Percentiles rank a stretch among this genome's conserved stretches.
Evolutionary conservation across 768 basidiomycete genomes (phyloP).

Genomic region (Hirschioporus abietinus): DNA sequence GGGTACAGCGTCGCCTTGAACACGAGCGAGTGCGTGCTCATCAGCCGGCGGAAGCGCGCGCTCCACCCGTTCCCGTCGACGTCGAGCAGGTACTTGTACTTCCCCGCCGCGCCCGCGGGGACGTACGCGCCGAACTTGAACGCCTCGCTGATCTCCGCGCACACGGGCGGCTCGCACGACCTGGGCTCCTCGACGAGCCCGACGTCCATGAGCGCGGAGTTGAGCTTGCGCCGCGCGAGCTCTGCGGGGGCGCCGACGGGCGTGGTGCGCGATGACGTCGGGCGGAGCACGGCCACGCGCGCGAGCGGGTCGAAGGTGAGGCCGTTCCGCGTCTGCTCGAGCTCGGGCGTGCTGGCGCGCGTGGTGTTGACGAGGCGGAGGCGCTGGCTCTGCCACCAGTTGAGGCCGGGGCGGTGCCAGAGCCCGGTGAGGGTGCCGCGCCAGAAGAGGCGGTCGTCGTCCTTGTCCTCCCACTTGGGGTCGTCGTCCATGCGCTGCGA

Average conservation of each 20-base stretch:
- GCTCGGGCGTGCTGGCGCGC: constrained; percentile 12
- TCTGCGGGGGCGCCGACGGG: constrained; percentile 30
- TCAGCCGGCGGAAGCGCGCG: constrained; percentile 59
- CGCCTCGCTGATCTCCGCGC: constrained; percentile 35
- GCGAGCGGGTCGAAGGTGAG: not conserved
- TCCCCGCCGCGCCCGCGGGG: constrained; percentile 41
- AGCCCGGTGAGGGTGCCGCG: constrained; percentile 73
- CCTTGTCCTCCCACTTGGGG: constrained; percentile 59
- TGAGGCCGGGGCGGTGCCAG: constrained; percentile 28
- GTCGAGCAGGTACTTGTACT: constrained; percentile 57
- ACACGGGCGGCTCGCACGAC: constrained; percentile 38
- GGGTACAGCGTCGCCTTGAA: constrained; percentile 72
- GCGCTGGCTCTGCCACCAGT: constrained; percentile 50
- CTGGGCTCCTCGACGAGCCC: constrained; percentile 45
- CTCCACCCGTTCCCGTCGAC: constrained; percentile 69
- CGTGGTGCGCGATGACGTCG: constrained; percentile 22
- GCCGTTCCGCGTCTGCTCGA: constrained; percentile 27
- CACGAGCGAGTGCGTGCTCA: constrained; percentile 56
- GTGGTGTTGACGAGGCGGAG: constrained; percentile 42
- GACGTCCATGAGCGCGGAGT: constrained; percentile 56
- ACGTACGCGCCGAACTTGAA: constrained; percentile 49
- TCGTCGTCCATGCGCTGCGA: constrained; percentile 38
- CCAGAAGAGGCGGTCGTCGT: constrained; percentile 61
- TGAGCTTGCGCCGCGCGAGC: constrained; percentile 35
- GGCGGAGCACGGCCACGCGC: constrained; percentile 29